These are phyloP conservation scores for Leucocoprinus sp. DNA, from an alignment of 768 basidiomycete genomes.

Conservation along the genomic window DNA sequence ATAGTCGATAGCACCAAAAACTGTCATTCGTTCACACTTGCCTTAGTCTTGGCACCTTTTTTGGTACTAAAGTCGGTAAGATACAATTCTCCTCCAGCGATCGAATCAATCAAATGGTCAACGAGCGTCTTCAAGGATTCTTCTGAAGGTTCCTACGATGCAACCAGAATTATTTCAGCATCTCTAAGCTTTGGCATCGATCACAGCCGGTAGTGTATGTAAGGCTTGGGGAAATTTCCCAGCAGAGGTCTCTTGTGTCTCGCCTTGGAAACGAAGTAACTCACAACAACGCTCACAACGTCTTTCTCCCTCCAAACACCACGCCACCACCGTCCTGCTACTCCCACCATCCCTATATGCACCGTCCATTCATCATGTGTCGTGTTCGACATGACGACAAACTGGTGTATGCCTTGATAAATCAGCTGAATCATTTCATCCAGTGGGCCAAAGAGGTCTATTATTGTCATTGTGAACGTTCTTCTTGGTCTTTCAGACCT, in stretches of 20 bases:
- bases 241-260: not conserved
- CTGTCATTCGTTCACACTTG: conserved; percentile 19
- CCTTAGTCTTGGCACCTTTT: conserved; percentile 45
- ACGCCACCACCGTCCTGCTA: conserved; percentile 66
- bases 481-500: not conserved
- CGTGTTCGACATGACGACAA: conserved; percentile 57
- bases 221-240: conserved; percentile 2
- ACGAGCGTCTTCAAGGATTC: conserved; percentile 48
- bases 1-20: not conserved
- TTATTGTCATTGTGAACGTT: conserved; percentile 23
- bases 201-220: not conserved
- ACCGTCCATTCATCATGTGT: conserved; percentile 49
- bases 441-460: conserved; percentile 48
- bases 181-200: no score
- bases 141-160: conserved; percentile 57
- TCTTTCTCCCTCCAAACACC: conserved; percentile 60
- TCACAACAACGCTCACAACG: conserved; percentile 40
- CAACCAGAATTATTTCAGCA: no score
- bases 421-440: conserved; percentile 69
- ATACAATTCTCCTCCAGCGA: conserved; percentile 51
- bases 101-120: conserved; percentile 45
- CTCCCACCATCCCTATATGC: conserved; percentile 50
- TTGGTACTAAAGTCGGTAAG: conserved; percentile 48
- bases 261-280: no score
- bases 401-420: conserved; percentile 59